Conservation (phyloP, 495 filamentous ascomycete species). For the Talaromyces wortmannii region DNA sequence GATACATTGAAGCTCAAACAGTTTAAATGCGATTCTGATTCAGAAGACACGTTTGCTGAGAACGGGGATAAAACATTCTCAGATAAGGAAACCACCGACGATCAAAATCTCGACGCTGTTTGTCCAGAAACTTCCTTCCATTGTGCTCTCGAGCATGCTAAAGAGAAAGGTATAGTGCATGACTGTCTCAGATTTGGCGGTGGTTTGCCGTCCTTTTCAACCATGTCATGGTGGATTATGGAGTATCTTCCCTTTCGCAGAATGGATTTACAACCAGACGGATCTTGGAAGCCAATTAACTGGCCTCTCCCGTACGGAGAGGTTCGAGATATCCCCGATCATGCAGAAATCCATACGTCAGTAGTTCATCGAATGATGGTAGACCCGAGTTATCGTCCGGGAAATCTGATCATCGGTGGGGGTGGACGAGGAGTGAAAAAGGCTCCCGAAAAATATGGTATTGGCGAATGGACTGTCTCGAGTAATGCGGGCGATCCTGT, state of each 20-base stretch:
- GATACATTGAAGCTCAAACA: conserved; percentile 60
- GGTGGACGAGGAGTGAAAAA: conserved; percentile 11
- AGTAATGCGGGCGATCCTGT: conserved; percentile 51
- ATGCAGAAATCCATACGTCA: conserved; percentile 24
- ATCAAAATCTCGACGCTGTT: conserved; percentile 12
- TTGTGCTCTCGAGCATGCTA: conserved; percentile 47
- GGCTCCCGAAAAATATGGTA: conserved; percentile 51
- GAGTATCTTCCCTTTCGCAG: conserved; percentile 68
- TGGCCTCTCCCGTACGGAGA: conserved; percentile 15
- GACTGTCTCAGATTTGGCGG: conserved; percentile 66
- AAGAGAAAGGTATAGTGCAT: conserved; percentile 59
- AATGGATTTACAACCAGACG: conserved; percentile 52
- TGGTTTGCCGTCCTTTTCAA: conserved; percentile 46
- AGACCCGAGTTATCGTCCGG: conserved; percentile 54
- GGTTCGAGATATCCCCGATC: conserved; percentile 10
- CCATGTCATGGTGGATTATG: conserved; percentile 39
- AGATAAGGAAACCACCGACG: conserved; percentile 8
- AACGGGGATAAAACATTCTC: conserved; percentile 16
- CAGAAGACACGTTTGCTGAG: conserved; percentile 22
- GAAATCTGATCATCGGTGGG: conserved; percentile 61
- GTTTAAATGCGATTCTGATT: conserved; percentile 54
- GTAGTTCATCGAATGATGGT: conserved; percentile 58
- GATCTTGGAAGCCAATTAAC: conserved; percentile 10
- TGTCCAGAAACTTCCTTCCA: conserved; percentile 48
- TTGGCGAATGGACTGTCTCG: conserved; percentile 59